Percentiles rank a stretch among this genome's conserved stretches.
These are phyloP conservation scores for Phyllostachys edulis DNA, from an alignment of 176 grass and related monocot species.

Conservation along the genomic window DNA sequence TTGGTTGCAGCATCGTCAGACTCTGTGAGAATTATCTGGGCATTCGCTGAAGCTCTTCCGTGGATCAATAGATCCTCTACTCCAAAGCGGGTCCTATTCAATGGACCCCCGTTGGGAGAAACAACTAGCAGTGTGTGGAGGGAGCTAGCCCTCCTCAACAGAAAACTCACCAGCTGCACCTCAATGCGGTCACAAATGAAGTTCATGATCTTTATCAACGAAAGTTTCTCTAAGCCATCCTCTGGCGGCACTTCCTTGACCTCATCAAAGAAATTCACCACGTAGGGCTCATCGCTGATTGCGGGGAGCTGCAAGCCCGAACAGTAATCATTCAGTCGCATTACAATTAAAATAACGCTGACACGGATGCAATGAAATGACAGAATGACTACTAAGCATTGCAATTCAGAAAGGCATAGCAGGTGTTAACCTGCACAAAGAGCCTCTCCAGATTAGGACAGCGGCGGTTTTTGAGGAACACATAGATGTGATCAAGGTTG, in stretches of 20 bases:
- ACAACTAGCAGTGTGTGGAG: not conserved
- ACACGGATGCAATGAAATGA: not conserved
- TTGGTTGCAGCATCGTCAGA: too few relatives aligned
- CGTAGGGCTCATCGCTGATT: not conserved
- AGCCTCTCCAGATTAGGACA: slow-evolving; percentile 49
- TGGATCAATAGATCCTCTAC: too few relatives aligned
- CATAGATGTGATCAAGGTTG: slow-evolving; percentile 48
- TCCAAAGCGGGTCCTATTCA: too few relatives aligned
- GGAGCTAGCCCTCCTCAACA: slow-evolving; percentile 14
- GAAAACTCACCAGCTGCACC: not conserved
- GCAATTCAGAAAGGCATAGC: not conserved
- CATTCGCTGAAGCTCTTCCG: too few relatives aligned
- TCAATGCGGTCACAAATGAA: not conserved
- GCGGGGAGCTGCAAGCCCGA: slow-evolving; percentile 16
- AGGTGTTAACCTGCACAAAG: slow-evolving; percentile 57
- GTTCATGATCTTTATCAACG: slow-evolving; percentile 8
- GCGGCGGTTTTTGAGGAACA: slow-evolving; percentile 43
- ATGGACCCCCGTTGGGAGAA: too few relatives aligned
- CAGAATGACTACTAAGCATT: not conserved
- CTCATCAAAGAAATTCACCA: not conserved
- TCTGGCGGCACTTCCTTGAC: not conserved
- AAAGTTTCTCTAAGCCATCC: slow-evolving; percentile 11
- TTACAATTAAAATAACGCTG: not conserved
- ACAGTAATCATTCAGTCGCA: not conserved
- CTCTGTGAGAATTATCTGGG: too few relatives aligned